Conservation (phyloP, 176 grass and related monocot species). For the Elaeis guineensis region DNA sequence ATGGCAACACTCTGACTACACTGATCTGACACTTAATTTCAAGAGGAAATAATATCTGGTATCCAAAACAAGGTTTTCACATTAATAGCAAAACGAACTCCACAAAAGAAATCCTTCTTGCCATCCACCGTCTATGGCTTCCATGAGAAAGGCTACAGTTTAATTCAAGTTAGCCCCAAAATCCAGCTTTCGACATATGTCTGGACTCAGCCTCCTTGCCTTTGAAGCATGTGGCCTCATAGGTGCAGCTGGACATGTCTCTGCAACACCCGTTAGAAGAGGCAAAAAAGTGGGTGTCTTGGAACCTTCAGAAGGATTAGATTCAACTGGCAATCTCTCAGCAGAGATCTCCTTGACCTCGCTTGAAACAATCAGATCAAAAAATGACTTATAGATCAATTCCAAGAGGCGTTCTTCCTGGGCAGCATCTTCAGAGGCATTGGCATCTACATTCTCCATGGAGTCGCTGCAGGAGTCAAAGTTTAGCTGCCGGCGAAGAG, state of each 20-base stretch:
- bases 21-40: too few species aligned
- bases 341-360: constrained; percentile 18
- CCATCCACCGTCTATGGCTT: too few species aligned
- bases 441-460: constrained; percentile 20
- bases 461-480: constrained; percentile 32
- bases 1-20: too few species aligned
- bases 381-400: constrained; percentile 27
- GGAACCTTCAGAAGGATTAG: constrained; percentile 8
- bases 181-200: constrained; percentile 53
- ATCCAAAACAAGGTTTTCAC: too few species aligned
- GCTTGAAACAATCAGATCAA: constrained; percentile 41
- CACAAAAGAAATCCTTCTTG: too few species aligned
- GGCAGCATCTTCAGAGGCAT: constrained; percentile 26
- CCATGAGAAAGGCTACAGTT: neutral
- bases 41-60: too few species aligned
- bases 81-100: too few species aligned
- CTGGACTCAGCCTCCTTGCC: constrained; percentile 24
- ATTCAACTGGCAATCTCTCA: constrained; percentile 5
- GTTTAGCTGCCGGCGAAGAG: constrained; percentile 35
- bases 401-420: constrained; percentile 36
- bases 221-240: constrained; percentile 15
- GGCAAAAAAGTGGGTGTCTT: constrained; percentile 43
- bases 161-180: constrained; percentile 21
- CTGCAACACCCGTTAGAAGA: constrained; percentile 34
- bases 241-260: constrained; percentile 51